These are phyloP conservation scores for Fraxinus sp. DNA, from an alignment of 305 asterid genomes.

Conservation along the genomic window DNA sequence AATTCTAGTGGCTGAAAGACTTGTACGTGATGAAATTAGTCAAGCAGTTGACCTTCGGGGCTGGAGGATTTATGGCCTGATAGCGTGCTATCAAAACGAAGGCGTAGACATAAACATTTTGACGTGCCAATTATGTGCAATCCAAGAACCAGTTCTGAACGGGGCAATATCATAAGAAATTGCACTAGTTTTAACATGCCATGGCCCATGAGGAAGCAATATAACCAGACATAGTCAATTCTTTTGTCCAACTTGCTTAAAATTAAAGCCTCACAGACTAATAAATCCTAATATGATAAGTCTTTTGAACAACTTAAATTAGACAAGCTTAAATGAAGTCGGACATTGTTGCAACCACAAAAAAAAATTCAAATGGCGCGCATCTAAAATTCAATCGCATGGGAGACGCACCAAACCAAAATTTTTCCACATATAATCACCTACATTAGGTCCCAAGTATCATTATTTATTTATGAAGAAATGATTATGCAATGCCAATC, in stretches of 20 bases:
- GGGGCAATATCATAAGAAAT: not conserved
- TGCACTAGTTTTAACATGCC: not conserved
- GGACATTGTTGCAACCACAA: too few relatives aligned
- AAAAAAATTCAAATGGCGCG: not conserved
- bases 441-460: not conserved
- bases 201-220: too few relatives aligned
- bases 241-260: not conserved
- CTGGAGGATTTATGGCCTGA: too few relatives aligned
- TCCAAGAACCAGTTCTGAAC: too few relatives aligned
- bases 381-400: not conserved
- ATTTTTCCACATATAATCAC: not conserved
- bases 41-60: too few relatives aligned
- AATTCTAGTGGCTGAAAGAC: conserved; percentile 38
- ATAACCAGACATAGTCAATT: too few relatives aligned
- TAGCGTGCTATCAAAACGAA: too few relatives aligned
- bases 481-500: not conserved
- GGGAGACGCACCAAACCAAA: not conserved
- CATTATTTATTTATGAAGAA: not conserved
- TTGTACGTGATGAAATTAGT: not conserved
- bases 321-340: not conserved
- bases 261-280: not conserved
- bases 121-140: too few relatives aligned
- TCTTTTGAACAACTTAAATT: not conserved
- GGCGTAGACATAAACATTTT: too few relatives aligned
- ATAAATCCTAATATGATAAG: too few relatives aligned